Evolutionary conservation across 306 rosid genomes (phyloP).

Genomic region (Fragaria iinumae): DNA sequence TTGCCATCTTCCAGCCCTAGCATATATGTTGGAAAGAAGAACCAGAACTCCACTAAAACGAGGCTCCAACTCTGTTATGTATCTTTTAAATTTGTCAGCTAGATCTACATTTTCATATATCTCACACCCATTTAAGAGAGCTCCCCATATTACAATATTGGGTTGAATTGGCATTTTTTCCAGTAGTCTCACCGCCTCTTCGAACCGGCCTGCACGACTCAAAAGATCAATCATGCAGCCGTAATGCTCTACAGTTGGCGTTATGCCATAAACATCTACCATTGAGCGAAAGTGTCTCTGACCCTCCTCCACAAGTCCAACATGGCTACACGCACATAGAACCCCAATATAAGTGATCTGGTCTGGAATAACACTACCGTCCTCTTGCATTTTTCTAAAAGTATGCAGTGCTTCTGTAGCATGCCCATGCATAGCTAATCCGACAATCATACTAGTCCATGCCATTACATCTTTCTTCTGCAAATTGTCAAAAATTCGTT

Average conservation of each 20-base stretch:
- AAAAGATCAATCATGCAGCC: slow-evolving; percentile 79
- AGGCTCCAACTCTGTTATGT: slow-evolving; percentile 44
- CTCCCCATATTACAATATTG: slow-evolving; percentile 58
- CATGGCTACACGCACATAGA: slow-evolving; percentile 67
- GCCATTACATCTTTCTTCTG: slow-evolving; percentile 62
- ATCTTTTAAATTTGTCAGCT: slow-evolving; percentile 47
- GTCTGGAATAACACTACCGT: slow-evolving; percentile 51
- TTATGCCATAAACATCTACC: slow-evolving; percentile 45
- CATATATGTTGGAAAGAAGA: slow-evolving; percentile 75
- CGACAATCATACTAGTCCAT: slow-evolving; percentile 69
- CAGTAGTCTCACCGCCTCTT: slow-evolving; percentile 57
- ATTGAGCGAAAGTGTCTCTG: slow-evolving; percentile 48
- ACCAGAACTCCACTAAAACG: slow-evolving; percentile 58
- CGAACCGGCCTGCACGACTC: slow-evolving; percentile 63
- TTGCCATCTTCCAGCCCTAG: slow-evolving; percentile 67
- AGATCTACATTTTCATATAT: slow-evolving; percentile 61
- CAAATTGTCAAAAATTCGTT: slow-evolving; percentile 44
- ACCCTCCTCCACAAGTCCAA: slow-evolving; percentile 65
- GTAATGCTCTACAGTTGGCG: slow-evolving; percentile 70
- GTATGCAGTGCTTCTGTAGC: slow-evolving; percentile 56
- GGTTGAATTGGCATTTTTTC: slow-evolving; percentile 51
- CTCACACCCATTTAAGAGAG: slow-evolving; percentile 76
- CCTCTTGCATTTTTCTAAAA: slow-evolving; percentile 66
- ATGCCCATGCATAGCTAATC: slow-evolving; percentile 66
- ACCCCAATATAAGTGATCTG: slow-evolving; percentile 62